Evolutionary conservation across 768 basidiomycete species (phyloP), one percentile per base, ranked within the genome.

Genomic region (Amanita jacksonii): DNA sequence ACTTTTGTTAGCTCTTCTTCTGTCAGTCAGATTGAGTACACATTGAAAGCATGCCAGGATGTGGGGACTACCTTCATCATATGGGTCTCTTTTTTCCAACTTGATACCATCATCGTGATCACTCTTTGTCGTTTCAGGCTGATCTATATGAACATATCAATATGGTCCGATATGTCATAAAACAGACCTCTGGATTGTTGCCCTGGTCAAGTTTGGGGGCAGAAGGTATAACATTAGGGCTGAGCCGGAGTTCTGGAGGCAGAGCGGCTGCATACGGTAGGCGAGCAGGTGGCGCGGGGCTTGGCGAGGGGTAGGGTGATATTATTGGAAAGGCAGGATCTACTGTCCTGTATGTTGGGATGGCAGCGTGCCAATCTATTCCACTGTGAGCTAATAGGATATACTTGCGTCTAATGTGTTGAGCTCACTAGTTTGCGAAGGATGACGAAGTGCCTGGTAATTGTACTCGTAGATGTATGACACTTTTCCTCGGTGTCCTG

Each of bases 381-480:
- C 19, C 16, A 25, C 19, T n/a, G 13, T 32, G 8, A 15, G n/a
- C 39, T 12, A 15, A 18, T 13, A 12, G 0, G 12, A 18, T 3
- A 40, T 10, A 31, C 2, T 3, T 0, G n/a, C n/a, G n/a, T n/a
- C n/a, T 22, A 25, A 36, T 27, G 3, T 27, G 8, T n/a, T 5
- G 28, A 10, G 47, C 46, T 31, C 35, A 47, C 49, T 45, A 35
- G 34, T 47, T 37, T 35, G 36, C 12, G 47, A 38, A 8, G 48
- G 50, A 22, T 48, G 39, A 36, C 40, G 43, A 16, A 48, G 38
- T 10, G 38, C 27, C 19, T 43, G 37, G 32, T 49, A 51, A 41
- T 51, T 51, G 30, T 51, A 51, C 33, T 51, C 50, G 34, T 49
- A 51, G 24, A 51, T 45, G 18, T 43, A 49, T 3, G 50, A 51